Base-by-base conservation (phyloP, 805 yeast species). In the Tetrapisispora taiwanensis region DNA sequence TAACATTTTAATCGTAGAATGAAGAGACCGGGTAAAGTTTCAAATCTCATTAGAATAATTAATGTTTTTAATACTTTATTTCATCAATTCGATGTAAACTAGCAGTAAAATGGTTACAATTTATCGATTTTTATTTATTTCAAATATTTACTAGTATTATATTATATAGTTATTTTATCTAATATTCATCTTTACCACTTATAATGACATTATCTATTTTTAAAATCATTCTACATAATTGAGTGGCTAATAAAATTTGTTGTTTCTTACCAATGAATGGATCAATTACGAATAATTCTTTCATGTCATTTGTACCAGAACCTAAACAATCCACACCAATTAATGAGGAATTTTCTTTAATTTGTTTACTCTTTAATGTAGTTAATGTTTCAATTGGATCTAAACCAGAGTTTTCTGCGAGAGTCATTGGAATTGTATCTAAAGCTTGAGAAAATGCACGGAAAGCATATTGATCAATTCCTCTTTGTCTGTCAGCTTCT, bases 241-340 rank as follows among this genome's bases (percentile, higher is more conserved):
- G 99, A 13, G 99, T 92, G 39, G 98, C 98, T 64, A 92, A 74
- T 62, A 86, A 69, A 53, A 92, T 75, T 69, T 92, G 99, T 67
- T 92, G 97, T 65, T 86, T 88, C 74, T 92, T 92, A 59, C 98
- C 97, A 55, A 92, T 89, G 62, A 87, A 78, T 45, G 99, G 97
- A 66, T 92, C 98, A 54, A 92, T 88, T 40, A 92, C 95, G 63
- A 90, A 92, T 58, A 84, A 71, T 58, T 88, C 87, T 62, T 81
- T 84, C 98, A 92, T 92, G 65, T 92, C 94, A 62, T 81, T 86
- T 40, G 84, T 77, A 41, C 92, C 92, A 53, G 73, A 75, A 50
- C 94, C 95, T 59, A 94, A 70, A 70, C 97, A 89, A 67, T 92
- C 98, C 42, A 92, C 95, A 57, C 98, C 98, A 52, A 88, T 70